Base-by-base conservation (phyloP, 2,329 filamentous ascomycete genomes). In the Cercospora janseana region DNA sequence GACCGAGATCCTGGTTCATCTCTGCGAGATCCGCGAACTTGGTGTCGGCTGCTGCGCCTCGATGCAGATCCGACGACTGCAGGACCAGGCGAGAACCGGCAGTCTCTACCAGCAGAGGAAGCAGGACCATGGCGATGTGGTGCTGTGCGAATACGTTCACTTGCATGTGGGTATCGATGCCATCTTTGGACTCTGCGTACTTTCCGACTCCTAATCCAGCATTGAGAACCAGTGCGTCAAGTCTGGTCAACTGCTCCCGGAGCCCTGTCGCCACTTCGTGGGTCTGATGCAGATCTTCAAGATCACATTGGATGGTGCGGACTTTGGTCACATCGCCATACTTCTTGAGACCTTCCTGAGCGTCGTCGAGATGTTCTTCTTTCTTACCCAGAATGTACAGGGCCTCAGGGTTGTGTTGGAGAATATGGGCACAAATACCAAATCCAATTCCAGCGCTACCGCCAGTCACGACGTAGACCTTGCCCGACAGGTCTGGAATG, bases 361-460 rank as follows among this genome's bases (percentile, higher is more conserved):
- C 10, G 66, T 66, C 60, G 74, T 73, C 4, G 64, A 65, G 32
- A 70, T 67, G 35, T 58, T 75, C 70, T 53, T 72, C 72, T 43
- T 77, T 77, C 52, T 73, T 74, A 13, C 73, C 73, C 3, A 79
- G 67, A 3, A 79, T 66, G 51, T 75, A 75, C 38, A 79, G 70
- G 50, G 71, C 75, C 3, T 65, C 62, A 1, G 72, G 66, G 37
- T 73, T 74, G 60, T 77, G 74, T 57, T 78, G 72, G 3, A 79
- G 70, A n/a, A 79, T 63, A 54, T 79, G 76, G 6, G 76, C 74
- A 21, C 72, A 69, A 37, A 79, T 78, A 18, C 75, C 75, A 73
- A 12, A 78, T 37, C 58, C 59, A 8, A 61, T 62, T 21, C 61
- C 57, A 12, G 59, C 54, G 16, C 54, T 63, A 8, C 56, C 70